A percentile compares a stretch with the other conserved stretches of the same genome.
phyloP scores from a whole-genome alignment of 2,329 filamentous ascomycete species.

The Diaporthe citri region DNA sequence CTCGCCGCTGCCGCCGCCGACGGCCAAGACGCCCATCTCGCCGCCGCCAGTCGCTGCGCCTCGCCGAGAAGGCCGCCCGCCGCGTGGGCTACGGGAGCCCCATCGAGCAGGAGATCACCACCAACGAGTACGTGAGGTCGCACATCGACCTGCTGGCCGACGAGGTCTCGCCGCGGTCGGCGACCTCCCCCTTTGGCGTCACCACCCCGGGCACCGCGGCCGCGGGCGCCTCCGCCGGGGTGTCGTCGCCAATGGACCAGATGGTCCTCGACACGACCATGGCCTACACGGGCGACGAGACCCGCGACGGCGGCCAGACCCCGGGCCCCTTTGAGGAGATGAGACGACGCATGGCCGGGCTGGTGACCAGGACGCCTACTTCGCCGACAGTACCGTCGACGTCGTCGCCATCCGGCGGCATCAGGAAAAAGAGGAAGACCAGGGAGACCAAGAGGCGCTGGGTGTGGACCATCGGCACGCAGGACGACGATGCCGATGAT shows the following conservation, averaged over 20 bases:
- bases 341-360: constrained; percentile 67
- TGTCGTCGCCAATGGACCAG: constrained; percentile 45
- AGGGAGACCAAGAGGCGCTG: constrained; percentile 73
- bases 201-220: neutral
- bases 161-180: constrained; percentile 65
- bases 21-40: constrained; percentile 63
- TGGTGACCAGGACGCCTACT: constrained; percentile 57
- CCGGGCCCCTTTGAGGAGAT: constrained; percentile 75
- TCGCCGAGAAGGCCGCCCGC: constrained; percentile 66
- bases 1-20: constrained; percentile 70
- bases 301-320: constrained; percentile 71
- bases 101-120: constrained; percentile 73
- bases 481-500: constrained; percentile 61
- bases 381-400: constrained; percentile 51
- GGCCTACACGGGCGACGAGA: constrained; percentile 66
- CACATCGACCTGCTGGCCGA: constrained; percentile 73
- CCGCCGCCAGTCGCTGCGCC: constrained; percentile 66
- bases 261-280: constrained; percentile 62
- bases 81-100: constrained; percentile 74
- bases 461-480: constrained; percentile 73
- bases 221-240: neutral
- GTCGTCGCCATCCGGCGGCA: constrained; percentile 50
- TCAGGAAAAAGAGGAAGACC: constrained; percentile 65
- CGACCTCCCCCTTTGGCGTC: constrained; percentile 47
- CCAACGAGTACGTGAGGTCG: constrained; percentile 71